These are phyloP conservation scores for Amauroascus verrucosus DNA, from an alignment of 2,329 filamentous ascomycete genomes.

Conservation along the genomic window DNA sequence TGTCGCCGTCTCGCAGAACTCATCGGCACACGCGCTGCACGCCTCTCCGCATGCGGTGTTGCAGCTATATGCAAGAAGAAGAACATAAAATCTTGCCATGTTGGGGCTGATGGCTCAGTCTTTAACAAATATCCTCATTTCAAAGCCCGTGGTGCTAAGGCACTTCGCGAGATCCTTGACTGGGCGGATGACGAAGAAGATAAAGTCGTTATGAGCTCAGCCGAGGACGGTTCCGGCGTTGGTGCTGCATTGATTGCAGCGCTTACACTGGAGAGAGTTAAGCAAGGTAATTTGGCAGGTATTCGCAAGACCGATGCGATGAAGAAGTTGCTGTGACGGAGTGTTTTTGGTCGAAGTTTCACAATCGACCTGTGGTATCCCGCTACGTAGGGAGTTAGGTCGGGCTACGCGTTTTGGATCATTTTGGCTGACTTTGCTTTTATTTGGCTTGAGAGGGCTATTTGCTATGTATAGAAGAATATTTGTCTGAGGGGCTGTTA, in stretches of 20 bases:
- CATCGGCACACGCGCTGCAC: conserved; percentile 87
- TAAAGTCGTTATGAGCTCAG: conserved; percentile 74
- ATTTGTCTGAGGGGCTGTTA: background rate
- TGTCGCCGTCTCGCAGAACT: conserved; percentile 82
- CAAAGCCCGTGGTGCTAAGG: conserved; percentile 80
- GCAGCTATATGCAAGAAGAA: conserved; percentile 97
- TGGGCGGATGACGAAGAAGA: conserved; percentile 81
- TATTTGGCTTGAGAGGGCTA: background rate
- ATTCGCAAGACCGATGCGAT: conserved; percentile 43
- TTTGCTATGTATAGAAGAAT: background rate
- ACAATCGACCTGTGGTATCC: background rate
- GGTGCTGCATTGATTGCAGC: conserved; percentile 88
- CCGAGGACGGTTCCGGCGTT: conserved; percentile 95
- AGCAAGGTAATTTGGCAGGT: conserved; percentile 49
- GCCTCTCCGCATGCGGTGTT: conserved; percentile 87
- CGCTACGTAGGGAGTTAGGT: background rate
- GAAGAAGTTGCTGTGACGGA: conserved; percentile 8
- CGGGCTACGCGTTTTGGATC: background rate
- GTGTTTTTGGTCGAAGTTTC: background rate
- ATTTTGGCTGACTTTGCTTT: background rate
- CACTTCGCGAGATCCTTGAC: conserved; percentile 88
- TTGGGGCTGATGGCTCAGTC: conserved; percentile 91
- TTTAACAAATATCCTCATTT: conserved; percentile 99
- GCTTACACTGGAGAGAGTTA: conserved; percentile 52
- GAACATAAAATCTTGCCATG: conserved; percentile 74